Conservation (phyloP, 2,329 filamentous ascomycete species). For the Byssothecium circinans region DNA sequence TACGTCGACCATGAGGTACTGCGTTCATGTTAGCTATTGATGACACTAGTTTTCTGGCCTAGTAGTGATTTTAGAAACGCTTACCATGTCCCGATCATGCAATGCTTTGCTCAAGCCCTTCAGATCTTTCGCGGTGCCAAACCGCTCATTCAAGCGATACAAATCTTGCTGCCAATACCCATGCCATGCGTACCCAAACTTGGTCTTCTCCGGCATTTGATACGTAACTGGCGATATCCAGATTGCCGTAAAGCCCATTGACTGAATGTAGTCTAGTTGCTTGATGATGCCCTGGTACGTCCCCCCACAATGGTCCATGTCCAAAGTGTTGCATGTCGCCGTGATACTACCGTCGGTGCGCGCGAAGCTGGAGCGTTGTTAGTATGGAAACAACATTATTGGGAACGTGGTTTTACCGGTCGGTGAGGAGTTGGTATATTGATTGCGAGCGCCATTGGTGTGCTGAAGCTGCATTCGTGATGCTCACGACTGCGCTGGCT, state of each 20-base stretch:
- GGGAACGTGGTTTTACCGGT: slow-evolving; percentile 21
- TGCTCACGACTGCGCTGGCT: slow-evolving; percentile 5
- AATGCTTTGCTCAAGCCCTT: slow-evolving; percentile 58
- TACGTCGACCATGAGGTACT: slow-evolving; percentile 63
- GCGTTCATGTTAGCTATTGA: not conserved
- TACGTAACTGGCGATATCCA: slow-evolving; percentile 50
- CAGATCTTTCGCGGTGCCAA: slow-evolving; percentile 62
- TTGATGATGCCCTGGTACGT: slow-evolving; percentile 49
- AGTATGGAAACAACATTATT: not conserved
- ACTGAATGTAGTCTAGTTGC: slow-evolving; percentile 51
- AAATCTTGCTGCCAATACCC: slow-evolving; percentile 58
- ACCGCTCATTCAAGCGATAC: slow-evolving; percentile 59
- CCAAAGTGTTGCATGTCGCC: slow-evolving; percentile 38
- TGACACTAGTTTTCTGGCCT: too few relatives aligned
- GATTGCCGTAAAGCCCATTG: slow-evolving; percentile 50
- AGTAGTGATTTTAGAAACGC: not conserved
- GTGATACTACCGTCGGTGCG: slow-evolving; percentile 45
- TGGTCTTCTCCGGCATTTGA: slow-evolving; percentile 46
- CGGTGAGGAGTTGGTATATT: slow-evolving; percentile 47
- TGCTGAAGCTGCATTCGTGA: slow-evolving; percentile 28
- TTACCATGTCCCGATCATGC: slow-evolving; percentile 58
- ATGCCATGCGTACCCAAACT: slow-evolving; percentile 51
- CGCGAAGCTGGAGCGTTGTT: slow-evolving; percentile 34
- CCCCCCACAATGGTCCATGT: slow-evolving; percentile 49
- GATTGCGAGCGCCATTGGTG: slow-evolving; percentile 43